Evolutionary conservation across 805 yeast genomes (phyloP).

Genomic region (Kodamaea lidongshanica): DNA sequence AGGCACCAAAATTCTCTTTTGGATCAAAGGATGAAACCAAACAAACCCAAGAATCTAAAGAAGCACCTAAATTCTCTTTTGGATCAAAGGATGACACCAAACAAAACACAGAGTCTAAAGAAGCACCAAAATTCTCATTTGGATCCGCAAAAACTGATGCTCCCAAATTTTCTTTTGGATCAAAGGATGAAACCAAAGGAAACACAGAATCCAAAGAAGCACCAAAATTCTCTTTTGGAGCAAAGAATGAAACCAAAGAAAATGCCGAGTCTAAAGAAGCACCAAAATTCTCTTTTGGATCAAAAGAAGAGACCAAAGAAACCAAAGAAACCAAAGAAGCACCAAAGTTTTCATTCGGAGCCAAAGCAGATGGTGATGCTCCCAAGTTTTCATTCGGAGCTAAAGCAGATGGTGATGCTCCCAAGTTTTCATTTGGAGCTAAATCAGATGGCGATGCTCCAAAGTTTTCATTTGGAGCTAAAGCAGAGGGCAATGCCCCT

Average conservation of each 20-base stretch:
- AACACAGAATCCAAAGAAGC: conserved; percentile 5
- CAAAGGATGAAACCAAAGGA: conserved; percentile 4
- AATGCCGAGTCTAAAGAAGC: conserved; percentile 2
- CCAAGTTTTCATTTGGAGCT: conserved; percentile 1
- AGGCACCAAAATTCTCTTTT: conserved; percentile 2
- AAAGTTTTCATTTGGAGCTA: conserved; percentile 14
- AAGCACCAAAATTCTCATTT: conserved; percentile 1
- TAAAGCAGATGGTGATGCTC: conserved; percentile 1
- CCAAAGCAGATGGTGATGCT: conserved; percentile 2
- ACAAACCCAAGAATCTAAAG: not conserved
- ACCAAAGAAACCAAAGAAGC: not conserved
- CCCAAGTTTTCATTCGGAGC: conserved; percentile 4
- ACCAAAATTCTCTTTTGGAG: conserved; percentile 12
- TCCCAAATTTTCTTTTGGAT: conserved; percentile 15
- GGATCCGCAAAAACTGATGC: conserved; percentile 3
- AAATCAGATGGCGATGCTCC: conserved; percentile 6
- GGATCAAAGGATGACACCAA: conserved; percentile 1
- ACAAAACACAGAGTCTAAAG: not conserved
- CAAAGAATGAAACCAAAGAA: conserved; percentile 5
- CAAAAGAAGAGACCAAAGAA: conserved; percentile 2
- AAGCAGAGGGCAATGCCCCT: conserved; percentile 7
- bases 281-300: conserved; percentile 3
- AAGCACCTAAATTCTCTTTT: conserved; percentile 4
- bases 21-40: not conserved
- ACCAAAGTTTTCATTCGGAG: conserved; percentile 15